Conservation (phyloP, 768 basidiomycete species). For the Leccinum longicurvipes region DNA sequence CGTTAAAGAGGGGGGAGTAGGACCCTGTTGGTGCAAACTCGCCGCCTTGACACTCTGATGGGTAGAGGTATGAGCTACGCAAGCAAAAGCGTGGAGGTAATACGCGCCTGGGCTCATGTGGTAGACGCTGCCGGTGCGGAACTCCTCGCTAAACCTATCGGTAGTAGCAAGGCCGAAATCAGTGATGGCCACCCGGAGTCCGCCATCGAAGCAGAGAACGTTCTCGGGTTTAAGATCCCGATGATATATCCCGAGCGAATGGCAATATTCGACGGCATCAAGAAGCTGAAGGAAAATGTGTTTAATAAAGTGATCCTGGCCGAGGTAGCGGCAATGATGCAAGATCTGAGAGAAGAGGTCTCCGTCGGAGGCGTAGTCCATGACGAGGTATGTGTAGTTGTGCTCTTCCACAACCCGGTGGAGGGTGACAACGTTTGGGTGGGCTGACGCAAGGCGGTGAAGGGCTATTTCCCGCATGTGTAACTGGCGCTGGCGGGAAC, state of each 20-base stretch:
- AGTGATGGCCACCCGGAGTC: conserved; percentile 77
- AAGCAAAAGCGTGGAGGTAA: conserved; percentile 6
- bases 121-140: conserved; percentile 95
- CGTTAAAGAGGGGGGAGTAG: conserved; percentile 87
- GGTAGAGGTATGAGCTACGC: conserved; percentile 20
- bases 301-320: conserved; percentile 81
- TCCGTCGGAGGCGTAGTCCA: conserved; percentile 89
- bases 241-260: conserved; percentile 89
- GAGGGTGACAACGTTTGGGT: conserved; percentile 82
- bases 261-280: conserved; percentile 91
- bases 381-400: conserved; percentile 81
- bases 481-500: conserved; percentile 61
- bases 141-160: conserved; percentile 80
- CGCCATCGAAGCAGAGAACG: conserved; percentile 80
- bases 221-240: conserved; percentile 98
- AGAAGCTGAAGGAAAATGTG: conserved; percentile 90
- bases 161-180: conserved; percentile 96
- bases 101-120: conserved; percentile 91
- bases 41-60: conserved; percentile 81
- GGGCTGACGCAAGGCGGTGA: conserved; percentile 70
- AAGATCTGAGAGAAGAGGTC: conserved; percentile 93
- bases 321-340: conserved; percentile 70
- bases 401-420: conserved; percentile 85
- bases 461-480: conserved; percentile 88
- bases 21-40: conserved; percentile 56